Base-by-base conservation (phyloP, 169 alveolate species). In the Babesia divergens region DNA sequence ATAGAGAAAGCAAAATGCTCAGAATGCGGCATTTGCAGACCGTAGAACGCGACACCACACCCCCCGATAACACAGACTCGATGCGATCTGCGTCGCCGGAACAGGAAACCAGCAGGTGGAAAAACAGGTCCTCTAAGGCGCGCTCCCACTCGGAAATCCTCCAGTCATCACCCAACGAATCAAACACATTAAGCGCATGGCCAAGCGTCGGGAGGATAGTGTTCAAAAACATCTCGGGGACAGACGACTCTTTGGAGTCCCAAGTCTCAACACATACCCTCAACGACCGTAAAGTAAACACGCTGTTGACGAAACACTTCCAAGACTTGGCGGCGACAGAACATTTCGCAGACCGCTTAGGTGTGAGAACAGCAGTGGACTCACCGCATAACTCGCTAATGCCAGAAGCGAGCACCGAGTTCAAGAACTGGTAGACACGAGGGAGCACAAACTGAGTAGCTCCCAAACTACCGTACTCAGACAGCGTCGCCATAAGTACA, bases 391-490 rank as follows among this genome's bases (percentile, higher is more conserved):
- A 14, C 29, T 26, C 72, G 34, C 37, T 38, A 29, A 76, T 22
- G 14, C 46, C 11, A 32, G 24, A 20, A 9, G 34, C 64, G 11
- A 65, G 56, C 46, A 76, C 51, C 20, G 69, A 20, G 22, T 67
- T 62, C 42, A 76, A 31, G 32, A 44, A 34, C 43, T 76, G 81
- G 52, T 65, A 76, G 9, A 76, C 65, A 6, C 85, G 69, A 2
- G 85, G 74, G 16, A 59, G 35, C 43, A 76, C 55, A 29, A 65
- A 65, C 28, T 76, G 65, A 18, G 85, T 56, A 14, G 74, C 72
- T 9, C 85, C 85, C 20, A 44, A 38, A 22, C 40, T 46, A 26
- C 85, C 85, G 38, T 66, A 76, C 42, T 76, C 80, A 37, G 20
- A 5, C 51, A 76, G 52, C 18, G 81, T 20, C 40, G 74, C 40